Evolutionary conservation across 139 green algal species (phyloP).

Genomic region (Chlamydomonas incerta): DNA sequence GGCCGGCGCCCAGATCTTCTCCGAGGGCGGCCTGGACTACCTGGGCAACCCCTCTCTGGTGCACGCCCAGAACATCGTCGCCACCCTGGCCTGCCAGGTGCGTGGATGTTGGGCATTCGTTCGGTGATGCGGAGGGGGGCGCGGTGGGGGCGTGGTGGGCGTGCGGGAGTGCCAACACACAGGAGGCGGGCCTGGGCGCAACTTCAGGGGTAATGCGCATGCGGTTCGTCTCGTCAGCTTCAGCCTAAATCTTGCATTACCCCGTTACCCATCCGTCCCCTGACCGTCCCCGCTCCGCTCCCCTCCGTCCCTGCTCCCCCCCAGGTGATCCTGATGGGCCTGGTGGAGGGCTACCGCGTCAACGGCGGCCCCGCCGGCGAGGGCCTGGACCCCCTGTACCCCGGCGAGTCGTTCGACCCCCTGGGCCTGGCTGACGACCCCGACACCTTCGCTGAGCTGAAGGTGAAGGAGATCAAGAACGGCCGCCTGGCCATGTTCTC

Average conservation of each 20-base stretch:
- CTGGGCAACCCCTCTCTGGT: constrained; percentile 94
- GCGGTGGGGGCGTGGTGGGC: too few relatives aligned
- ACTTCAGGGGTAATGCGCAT: not conserved
- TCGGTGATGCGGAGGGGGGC: too few relatives aligned
- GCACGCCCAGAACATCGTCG: constrained; percentile 96
- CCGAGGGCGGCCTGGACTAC: constrained; percentile 91
- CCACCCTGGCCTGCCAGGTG: constrained; percentile 92
- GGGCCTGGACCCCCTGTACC: constrained; percentile 84
- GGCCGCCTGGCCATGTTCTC: constrained; percentile 87
- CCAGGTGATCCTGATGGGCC: constrained; percentile 88
- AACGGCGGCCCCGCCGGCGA: constrained; percentile 81
- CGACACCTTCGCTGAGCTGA: constrained; percentile 90
- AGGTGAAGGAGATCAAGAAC: constrained; percentile 80
- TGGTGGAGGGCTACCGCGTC: constrained; percentile 88
- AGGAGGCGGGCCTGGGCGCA: not conserved
- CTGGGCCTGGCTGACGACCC: constrained; percentile 96
- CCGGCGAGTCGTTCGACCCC: constrained; percentile 81
- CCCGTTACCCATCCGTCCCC: not conserved
- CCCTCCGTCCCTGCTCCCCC: constrained; percentile 22
- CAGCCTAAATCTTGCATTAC: too few relatives aligned
- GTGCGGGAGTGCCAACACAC: too few relatives aligned
- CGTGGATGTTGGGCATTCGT: too few relatives aligned
- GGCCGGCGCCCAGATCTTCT: constrained; percentile 95
- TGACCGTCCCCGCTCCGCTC: not conserved
- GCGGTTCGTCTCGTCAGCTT: too few relatives aligned